phyloP scores from a whole-genome alignment of 2,329 filamentous ascomycete species.

The Aspergillus jensenii region DNA sequence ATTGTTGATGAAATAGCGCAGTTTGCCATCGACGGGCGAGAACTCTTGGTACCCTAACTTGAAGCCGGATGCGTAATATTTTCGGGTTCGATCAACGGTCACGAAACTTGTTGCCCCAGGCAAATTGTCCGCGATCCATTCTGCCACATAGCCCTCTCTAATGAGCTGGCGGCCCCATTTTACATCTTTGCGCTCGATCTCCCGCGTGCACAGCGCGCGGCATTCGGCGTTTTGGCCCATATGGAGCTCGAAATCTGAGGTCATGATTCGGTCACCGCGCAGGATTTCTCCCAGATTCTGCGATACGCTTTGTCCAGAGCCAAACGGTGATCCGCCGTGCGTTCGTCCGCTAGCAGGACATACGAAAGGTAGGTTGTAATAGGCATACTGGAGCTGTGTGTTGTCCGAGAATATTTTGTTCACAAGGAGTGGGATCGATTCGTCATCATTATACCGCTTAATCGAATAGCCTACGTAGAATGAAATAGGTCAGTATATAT shows the following conservation, averaged over 20 bases:
- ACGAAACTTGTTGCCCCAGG: constrained; percentile 87
- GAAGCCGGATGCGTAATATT: constrained; percentile 89
- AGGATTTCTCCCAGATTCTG: constrained; percentile 86
- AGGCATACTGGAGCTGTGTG: constrained; percentile 88
- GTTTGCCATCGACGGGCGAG: constrained; percentile 58
- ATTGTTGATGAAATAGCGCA: constrained; percentile 77
- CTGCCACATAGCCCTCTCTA: constrained; percentile 76
- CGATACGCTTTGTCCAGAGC: constrained; percentile 74
- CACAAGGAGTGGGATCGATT: constrained; percentile 79
- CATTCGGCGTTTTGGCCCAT: constrained; percentile 77
- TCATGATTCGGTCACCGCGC: constrained; percentile 79
- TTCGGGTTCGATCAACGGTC: constrained; percentile 77
- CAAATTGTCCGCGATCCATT: constrained; percentile 92
- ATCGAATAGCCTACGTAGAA: constrained; percentile 71
- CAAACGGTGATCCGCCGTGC: constrained; percentile 65
- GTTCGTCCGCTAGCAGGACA: constrained; percentile 72
- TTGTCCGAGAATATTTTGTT: constrained; percentile 92
- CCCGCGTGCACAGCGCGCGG: constrained; percentile 68
- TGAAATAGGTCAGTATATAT: constrained; percentile 9
- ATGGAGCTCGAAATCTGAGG: constrained; percentile 76
- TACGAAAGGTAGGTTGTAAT: constrained; percentile 83
- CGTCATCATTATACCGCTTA: constrained; percentile 72
- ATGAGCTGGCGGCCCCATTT: constrained; percentile 70
- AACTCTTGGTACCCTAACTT: constrained; percentile 78
- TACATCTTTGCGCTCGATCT: constrained; percentile 65